A percentile compares a stretch with the other conserved stretches of the same genome.
Evolutionary conservation across 2,329 filamentous ascomycete species (phyloP).

Genomic region (Pochonia chlamydosporia): DNA sequence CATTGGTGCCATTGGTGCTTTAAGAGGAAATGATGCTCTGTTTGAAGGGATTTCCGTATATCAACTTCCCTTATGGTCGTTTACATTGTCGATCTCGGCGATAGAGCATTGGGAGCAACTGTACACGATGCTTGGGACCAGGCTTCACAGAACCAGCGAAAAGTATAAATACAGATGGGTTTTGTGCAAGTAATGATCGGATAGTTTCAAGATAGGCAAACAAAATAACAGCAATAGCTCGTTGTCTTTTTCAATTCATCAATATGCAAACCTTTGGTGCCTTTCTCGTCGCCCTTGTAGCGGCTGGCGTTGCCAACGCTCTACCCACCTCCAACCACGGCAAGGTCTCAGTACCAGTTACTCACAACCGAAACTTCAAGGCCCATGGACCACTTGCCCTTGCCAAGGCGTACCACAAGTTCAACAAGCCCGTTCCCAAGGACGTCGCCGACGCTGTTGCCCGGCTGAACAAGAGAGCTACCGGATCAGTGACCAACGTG

Average conservation of each 20-base stretch:
- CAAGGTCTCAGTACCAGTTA: conserved; percentile 5
- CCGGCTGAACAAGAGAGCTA: neutral
- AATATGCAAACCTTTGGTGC: neutral
- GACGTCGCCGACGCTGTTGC: conserved; percentile 5
- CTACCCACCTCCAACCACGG: neutral
- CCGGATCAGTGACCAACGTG: conserved; percentile 9
- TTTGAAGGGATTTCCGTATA: too few relatives aligned
- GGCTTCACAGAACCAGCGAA: too few relatives aligned
- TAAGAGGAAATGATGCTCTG: too few relatives aligned
- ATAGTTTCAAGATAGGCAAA: too few relatives aligned
- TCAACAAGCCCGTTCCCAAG: conserved; percentile 7
- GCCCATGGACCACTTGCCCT: conserved; percentile 11
- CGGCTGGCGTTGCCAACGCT: neutral
- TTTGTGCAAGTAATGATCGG: too few relatives aligned
- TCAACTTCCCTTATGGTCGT: too few relatives aligned
- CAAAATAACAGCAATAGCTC: neutral
- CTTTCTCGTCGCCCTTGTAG: neutral
- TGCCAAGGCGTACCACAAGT: conserved; percentile 14
- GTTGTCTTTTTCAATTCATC: neutral
- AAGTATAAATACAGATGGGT: too few relatives aligned
- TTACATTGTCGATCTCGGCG: too few relatives aligned
- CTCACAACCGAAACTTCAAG: conserved; percentile 8
- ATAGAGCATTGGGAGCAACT: too few relatives aligned
- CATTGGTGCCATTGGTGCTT: too few relatives aligned
- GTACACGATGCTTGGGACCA: too few relatives aligned